Evolutionary conservation across 208 protist genomes (phyloP), one percentile per base, ranked within the genome.

Genomic region (Balamuthia mandrillaris): DNA sequence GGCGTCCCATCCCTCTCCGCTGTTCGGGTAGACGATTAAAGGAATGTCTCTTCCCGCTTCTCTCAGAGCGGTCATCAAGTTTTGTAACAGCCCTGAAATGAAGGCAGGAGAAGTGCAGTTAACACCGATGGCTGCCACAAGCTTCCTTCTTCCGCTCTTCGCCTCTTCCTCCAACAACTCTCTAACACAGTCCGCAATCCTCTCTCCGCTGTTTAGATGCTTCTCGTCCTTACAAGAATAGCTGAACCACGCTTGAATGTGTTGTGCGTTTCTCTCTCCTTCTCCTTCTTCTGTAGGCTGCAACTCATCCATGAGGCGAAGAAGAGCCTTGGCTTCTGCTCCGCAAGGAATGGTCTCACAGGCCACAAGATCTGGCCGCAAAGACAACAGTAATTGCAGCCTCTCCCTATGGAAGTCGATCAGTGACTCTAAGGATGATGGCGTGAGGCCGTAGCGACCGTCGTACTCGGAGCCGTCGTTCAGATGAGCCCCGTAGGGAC

Each of bases 1-100:
- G 27, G 74, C 24, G 35, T 81, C 74, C 51, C 45, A 81, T 24
- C 74, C 74, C 41, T 81, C 74, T 16, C 74, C 74, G 9, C 35
- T 51, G 74, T 81, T 81, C 31, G 74, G 74, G 24, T 81, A 81
- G 24, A 81, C 74, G 4, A 81, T 35, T 27, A 81, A 16, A 7
- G 47, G 74, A 27, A 63, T 81, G 60, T 37, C 7, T 5, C n/a
- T n/a, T n/a, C n/a, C 47, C 47, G 10, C 21, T 7, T 27, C 9
- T 37, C 33, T 75, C 7, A 49, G 65, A 29, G 5, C 49, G 42
- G 12, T 14, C 42, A 31, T n/a, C n/a, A n/a, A n/a, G n/a, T 31
- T 81, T 21, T 60, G 10, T 7, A 81, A 35, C 45, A 81, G 52
- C 0, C 49, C 14, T 7, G 14, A 27, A n/a, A 81, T 42, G 14